Evolutionary conservation across 441 rosid genomes (phyloP).

Genomic region (Brassica hybrid): DNA sequence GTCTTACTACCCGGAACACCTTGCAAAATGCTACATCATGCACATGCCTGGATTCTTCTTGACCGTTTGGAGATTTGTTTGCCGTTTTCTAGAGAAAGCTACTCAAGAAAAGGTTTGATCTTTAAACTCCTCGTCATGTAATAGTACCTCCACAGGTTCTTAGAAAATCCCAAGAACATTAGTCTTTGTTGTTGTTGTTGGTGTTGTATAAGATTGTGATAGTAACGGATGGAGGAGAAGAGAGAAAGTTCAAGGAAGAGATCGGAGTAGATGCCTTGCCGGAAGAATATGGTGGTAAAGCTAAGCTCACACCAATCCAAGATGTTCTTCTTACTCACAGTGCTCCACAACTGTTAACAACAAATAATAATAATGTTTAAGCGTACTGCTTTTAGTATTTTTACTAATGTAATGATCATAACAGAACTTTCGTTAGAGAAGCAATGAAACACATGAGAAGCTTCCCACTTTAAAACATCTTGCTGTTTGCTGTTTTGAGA

Average conservation of each 20-base stretch:
- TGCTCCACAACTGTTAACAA: constrained; percentile 25
- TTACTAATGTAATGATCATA: constrained; percentile 1
- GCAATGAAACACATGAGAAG: constrained; percentile 24
- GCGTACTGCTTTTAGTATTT: neutral
- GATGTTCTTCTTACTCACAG: constrained; percentile 55
- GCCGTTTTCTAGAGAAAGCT: constrained; percentile 79
- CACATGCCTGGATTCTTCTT: constrained; percentile 84
- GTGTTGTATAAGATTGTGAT: constrained; percentile 36
- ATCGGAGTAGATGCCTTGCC: constrained; percentile 63
- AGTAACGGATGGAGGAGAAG: constrained; percentile 56
- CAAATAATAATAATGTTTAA: constrained; percentile 23
- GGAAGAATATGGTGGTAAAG: constrained; percentile 71
- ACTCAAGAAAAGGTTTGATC: constrained; percentile 77
- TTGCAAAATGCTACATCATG: constrained; percentile 66
- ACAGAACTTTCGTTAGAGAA: neutral
- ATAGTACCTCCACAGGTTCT: neutral
- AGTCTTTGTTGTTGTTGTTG: neutral
- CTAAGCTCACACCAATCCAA: constrained; percentile 60
- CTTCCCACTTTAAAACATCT: neutral
- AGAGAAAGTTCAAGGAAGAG: constrained; percentile 45
- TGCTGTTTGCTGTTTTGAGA: neutral
- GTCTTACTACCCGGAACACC: constrained; percentile 94
- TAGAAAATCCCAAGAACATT: neutral
- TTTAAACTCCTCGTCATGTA: neutral
- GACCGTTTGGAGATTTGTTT: constrained; percentile 73